Evolutionary conservation across 1,284 basidiomycete genomes (phyloP), one percentile per base, ranked within the genome.

Genomic region (Pterulicium gracile): DNA sequence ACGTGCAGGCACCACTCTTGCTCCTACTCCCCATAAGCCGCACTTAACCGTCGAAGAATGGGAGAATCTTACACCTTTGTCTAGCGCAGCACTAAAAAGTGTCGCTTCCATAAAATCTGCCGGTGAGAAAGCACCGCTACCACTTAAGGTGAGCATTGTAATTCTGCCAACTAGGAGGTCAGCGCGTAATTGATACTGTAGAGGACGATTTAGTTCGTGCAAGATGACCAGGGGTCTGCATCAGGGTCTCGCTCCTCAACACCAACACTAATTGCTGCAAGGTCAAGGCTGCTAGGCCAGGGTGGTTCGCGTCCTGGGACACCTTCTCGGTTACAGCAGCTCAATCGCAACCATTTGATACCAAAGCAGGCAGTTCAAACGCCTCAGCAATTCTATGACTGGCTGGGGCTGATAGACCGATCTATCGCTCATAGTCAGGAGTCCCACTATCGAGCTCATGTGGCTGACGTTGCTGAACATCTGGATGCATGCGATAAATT

Each of bases 311-410:
- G 65, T 42, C 67, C 69, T 4, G 61, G 70, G 2, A 73, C 75
- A 5, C 69, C 66, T 13, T 60, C 52, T 19, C 42, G 51, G 43
- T 64, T 59, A 12, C 59, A 63, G 32, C 61, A 61, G 17, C 60
- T 32, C 63, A 57, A n/a, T 57, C 63, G 21, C 73, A 80, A 58
- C 64, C 73, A 0, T 66, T 88, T 15, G 78, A 81, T 54, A 39
- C 81, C 84, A 3, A 75, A 72, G 48, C 72, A 79, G 20, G 81
- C 88, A 3, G 80, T 97, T 40, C 75, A 82, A 51, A 93, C 89
- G 0, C 82, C 90, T 0, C 89, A 96, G 56, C 88, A 94, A 55
- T 95, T 96, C 63, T 90, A 93, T 58, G 93, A 96, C 65, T 95
- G 91, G 83, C 93, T 92, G 60, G 75, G 87, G 0, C 70, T 85